Evolutionary conservation across 1,284 basidiomycete genomes (phyloP), one percentile per base, ranked within the genome.

Genomic region (Ceraceosorus bombacis): DNA sequence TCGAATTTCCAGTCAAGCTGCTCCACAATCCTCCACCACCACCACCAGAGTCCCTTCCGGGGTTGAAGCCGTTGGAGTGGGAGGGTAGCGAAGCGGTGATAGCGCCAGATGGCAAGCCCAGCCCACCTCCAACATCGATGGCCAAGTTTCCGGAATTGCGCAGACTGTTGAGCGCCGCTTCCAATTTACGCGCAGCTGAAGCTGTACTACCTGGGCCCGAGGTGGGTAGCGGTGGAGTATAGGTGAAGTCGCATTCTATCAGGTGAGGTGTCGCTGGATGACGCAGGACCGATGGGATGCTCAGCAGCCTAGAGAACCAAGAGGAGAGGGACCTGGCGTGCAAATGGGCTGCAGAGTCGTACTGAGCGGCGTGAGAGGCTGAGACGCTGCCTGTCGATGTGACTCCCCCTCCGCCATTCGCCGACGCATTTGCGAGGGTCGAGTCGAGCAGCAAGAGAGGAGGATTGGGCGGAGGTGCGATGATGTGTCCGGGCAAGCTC

Each of bases 181-280:
- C 56, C 38, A 57, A 27, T n/a, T 50, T 53, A 12, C 15, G 13
- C 39, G 38, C 49, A 36, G 56, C 56, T 6, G 41, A 12, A 36
- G 43, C 13, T 8, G 55, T 40, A 17, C 38, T 46, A 7, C 55
- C 55, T 10, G 55, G 55, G 12, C 55, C 55, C 37, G 53, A 36
- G 37, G 51, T 49, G 40, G 56, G 56, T n/a, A 57, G 13, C 27
- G 46, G 12, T 41, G 56, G 56, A 13, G 27, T 48, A 48, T 57
- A 57, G 41, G 17, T 50, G 36, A 57, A 57, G 41, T 57, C 56
- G 48, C 46, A 12, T 49, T 57, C 51, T 62, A 70, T 50, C 63
- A 68, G 51, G 59, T 66, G 39, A 53, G 64, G 10, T 60, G 66
- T 51, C 59, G 64, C 48, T 65, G 68, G 68, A 60, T 66, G 64